Evolutionary conservation across 1,284 basidiomycete genomes (phyloP).

Genomic region (Marasmius tenuissimus): DNA sequence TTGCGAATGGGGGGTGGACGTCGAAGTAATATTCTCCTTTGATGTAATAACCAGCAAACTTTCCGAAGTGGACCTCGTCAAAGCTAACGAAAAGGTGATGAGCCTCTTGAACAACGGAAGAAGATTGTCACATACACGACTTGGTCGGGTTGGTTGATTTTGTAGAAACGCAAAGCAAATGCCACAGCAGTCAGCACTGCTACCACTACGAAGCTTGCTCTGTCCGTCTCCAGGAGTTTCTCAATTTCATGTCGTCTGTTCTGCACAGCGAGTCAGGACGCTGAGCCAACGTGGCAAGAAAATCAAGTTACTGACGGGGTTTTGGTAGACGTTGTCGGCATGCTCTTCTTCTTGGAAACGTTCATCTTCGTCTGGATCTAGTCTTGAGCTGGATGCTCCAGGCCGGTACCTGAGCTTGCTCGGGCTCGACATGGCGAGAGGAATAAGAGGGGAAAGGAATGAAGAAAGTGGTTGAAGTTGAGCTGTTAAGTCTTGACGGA

Average conservation of each 20-base stretch:
- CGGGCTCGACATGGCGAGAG: conserved; percentile 11
- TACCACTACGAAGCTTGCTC: conserved; percentile 59
- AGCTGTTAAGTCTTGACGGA: background rate
- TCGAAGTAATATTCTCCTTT: conserved; percentile 97
- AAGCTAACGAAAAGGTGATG: conserved; percentile 55
- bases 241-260: conserved; percentile 58
- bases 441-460: background rate
- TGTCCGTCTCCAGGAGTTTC: conserved; percentile 56
- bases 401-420: conserved; percentile 3
- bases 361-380: conserved; percentile 20
- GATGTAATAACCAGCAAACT: conserved; percentile 93
- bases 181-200: conserved; percentile 70
- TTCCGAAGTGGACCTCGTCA: conserved; percentile 97
- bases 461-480: background rate
- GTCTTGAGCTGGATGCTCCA: background rate
- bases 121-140: conserved; percentile 75
- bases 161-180: conserved; percentile 86
- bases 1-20: conserved; percentile 96
- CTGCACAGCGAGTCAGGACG: conserved; percentile 26
- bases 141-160: conserved; percentile 91
- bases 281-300: background rate
- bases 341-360: conserved; percentile 46
- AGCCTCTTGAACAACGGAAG: background rate
- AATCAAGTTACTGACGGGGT: conserved; percentile 34
- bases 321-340: conserved; percentile 41